phyloP scores from a whole-genome alignment of 208 protist genomes.

The Trichomonas tenax region DNA sequence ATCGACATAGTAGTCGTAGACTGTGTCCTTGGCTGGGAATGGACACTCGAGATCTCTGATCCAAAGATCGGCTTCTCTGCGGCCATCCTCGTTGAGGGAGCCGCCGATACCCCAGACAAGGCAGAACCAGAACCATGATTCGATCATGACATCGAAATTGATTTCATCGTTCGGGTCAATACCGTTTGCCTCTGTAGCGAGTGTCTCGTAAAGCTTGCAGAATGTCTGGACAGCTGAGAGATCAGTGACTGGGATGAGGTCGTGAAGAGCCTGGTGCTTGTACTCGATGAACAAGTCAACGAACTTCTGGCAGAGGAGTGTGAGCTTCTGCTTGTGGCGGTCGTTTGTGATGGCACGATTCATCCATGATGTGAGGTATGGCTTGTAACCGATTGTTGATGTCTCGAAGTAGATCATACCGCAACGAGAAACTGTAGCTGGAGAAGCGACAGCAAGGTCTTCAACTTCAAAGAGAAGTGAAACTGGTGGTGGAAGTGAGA shows the following conservation, averaged over 20 bases:
- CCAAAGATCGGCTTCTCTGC: slow-evolving; percentile 68
- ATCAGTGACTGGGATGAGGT: not conserved
- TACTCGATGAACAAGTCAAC: not conserved
- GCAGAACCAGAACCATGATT: slow-evolving; percentile 78
- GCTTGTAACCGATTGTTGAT: slow-evolving; percentile 53
- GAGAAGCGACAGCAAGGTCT: slow-evolving; percentile 84
- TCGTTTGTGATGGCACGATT: not conserved
- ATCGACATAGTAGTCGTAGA: slow-evolving; percentile 91
- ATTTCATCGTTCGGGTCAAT: slow-evolving; percentile 59
- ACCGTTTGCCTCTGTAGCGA: slow-evolving; percentile 33
- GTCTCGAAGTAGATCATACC: slow-evolving; percentile 84
- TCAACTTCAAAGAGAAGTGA: slow-evolving; percentile 93
- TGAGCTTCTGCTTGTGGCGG: not conserved
- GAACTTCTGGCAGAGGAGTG: not conserved
- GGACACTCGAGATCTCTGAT: slow-evolving; percentile 75
- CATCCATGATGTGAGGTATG: slow-evolving; percentile 77
- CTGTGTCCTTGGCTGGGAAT: slow-evolving; percentile 77
- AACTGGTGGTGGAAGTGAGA: slow-evolving; percentile 77
- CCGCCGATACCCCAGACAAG: slow-evolving; percentile 79
- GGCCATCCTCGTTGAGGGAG: slow-evolving; percentile 64
- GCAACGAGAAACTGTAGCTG: slow-evolving; percentile 88
- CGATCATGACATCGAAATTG: slow-evolving; percentile 64
- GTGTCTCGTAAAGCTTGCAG: not conserved
- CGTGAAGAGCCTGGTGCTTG: not conserved
- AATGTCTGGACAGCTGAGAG: not conserved